phyloP scores from a whole-genome alignment of 352 stramenopile genomes.

The Globisporangium spiculum region DNA sequence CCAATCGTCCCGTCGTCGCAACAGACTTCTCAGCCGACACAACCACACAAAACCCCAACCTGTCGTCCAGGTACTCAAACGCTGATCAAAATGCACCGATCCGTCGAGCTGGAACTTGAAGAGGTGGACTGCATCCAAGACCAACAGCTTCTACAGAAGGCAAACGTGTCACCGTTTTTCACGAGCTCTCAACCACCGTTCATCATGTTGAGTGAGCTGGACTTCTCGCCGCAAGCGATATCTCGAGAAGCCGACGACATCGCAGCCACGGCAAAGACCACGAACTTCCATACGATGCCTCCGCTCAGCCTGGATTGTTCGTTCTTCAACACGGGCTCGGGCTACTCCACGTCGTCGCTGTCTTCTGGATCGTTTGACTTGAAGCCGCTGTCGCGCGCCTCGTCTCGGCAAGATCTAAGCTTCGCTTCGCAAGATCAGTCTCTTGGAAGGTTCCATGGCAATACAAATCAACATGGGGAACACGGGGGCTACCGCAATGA shows the following conservation, averaged over 20 bases:
- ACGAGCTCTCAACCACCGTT: slow-evolving; percentile 23
- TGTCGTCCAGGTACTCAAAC: background rate
- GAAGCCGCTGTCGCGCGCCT: slow-evolving; percentile 1
- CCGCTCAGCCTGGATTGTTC: slow-evolving; percentile 5
- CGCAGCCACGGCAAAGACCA: background rate
- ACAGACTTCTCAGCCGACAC: background rate
- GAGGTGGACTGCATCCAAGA: slow-evolving; percentile 28
- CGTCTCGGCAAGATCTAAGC: slow-evolving; percentile 1
- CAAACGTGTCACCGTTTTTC: slow-evolving; percentile 39
- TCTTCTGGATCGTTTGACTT: background rate
- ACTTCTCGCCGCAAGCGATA: slow-evolving; percentile 29
- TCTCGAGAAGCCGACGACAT: slow-evolving; percentile 2
- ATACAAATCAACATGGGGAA: background rate
- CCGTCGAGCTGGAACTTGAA: slow-evolving; percentile 38
- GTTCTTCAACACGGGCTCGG: background rate
- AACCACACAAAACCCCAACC: background rate
- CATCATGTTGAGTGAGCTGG: slow-evolving; percentile 30
- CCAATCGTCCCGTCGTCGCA: slow-evolving; percentile 8
- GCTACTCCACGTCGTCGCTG: background rate
- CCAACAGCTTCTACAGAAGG: slow-evolving; percentile 26
- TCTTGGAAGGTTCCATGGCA: background rate
- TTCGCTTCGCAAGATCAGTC: background rate
- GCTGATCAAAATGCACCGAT: slow-evolving; percentile 11
- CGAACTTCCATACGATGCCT: background rate
- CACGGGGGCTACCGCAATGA: background rate